Evolutionary conservation across 345 rosid genomes (phyloP).

Genomic region (Schrenkiella parvula): DNA sequence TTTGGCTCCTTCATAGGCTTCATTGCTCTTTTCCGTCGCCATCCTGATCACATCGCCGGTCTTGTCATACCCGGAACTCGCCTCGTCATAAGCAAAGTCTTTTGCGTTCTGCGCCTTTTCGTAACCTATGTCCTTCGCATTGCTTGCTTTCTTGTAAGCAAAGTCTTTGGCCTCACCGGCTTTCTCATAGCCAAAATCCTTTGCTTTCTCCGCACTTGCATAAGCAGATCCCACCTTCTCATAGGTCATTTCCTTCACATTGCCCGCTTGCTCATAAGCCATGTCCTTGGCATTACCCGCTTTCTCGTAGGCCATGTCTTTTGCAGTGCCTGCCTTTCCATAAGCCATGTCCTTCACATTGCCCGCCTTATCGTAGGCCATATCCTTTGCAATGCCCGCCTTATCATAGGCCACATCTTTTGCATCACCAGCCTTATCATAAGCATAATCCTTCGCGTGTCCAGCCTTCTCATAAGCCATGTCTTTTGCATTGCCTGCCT

Average conservation of each 20-base stretch:
- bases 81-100: neutral
- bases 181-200: conserved; percentile 4
- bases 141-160: conserved; percentile 1
- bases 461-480: conserved; percentile 33
- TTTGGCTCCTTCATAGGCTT: conserved; percentile 24
- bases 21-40: conserved; percentile 18
- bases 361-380: neutral
- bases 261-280: neutral
- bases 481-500: conserved; percentile 24
- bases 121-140: neutral
- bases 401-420: conserved; percentile 16
- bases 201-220: neutral
- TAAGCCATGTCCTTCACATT: neutral
- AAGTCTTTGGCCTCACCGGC: conserved; percentile 7
- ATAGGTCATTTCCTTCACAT: neutral
- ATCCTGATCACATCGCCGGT: conserved; percentile 4
- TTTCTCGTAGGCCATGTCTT: neutral
- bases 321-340: neutral
- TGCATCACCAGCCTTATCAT: conserved; percentile 26
- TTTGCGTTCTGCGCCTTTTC: conserved; percentile 6
- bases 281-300: neutral
- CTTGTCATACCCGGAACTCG: neutral
- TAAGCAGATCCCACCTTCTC: conserved; percentile 16
- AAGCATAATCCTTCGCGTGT: conserved; percentile 23
- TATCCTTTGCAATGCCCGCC: conserved; percentile 1